phyloP scores from a whole-genome alignment of 257 asterid genomes.

The Datura wrightii region DNA sequence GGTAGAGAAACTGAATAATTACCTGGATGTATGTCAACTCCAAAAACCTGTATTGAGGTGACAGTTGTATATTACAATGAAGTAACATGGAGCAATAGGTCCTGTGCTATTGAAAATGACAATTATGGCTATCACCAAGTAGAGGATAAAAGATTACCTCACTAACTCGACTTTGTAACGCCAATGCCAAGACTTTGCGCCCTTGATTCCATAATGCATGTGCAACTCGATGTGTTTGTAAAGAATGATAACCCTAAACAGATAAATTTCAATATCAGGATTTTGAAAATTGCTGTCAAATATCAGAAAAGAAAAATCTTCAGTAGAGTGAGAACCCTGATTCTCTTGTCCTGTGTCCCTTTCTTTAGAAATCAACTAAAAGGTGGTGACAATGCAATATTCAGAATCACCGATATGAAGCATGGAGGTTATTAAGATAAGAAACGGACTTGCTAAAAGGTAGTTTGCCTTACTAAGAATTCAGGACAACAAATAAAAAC shows the following conservation, averaged over 20 bases:
- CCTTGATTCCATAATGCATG: slow-evolving; percentile 57
- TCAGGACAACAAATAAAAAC: not conserved
- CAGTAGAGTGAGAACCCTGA: not conserved
- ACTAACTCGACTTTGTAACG: slow-evolving; percentile 55
- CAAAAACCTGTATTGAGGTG: slow-evolving; percentile 47
- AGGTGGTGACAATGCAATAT: not conserved
- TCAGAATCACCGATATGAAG: not conserved
- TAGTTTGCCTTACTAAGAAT: not conserved
- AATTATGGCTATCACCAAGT: slow-evolving; percentile 5
- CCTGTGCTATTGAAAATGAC: not conserved
- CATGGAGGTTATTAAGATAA: slow-evolving; percentile 6
- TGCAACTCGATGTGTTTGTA: slow-evolving; percentile 56
- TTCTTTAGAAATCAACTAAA: not conserved
- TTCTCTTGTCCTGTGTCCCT: not conserved
- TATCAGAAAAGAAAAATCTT: not conserved
- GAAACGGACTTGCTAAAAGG: not conserved
- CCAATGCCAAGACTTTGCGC: slow-evolving; percentile 50
- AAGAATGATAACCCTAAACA: slow-evolving; percentile 53
- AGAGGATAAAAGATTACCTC: slow-evolving; percentile 44
- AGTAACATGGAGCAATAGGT: slow-evolving; percentile 17
- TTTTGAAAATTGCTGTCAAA: not conserved
- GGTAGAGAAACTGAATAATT: slow-evolving; percentile 14
- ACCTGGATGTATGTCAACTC: slow-evolving; percentile 62
- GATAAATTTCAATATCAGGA: slow-evolving; percentile 10
- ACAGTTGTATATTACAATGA: not conserved